Base-by-base conservation (phyloP, 1,284 basidiomycete genomes). In the Blastosporella zonata region DNA sequence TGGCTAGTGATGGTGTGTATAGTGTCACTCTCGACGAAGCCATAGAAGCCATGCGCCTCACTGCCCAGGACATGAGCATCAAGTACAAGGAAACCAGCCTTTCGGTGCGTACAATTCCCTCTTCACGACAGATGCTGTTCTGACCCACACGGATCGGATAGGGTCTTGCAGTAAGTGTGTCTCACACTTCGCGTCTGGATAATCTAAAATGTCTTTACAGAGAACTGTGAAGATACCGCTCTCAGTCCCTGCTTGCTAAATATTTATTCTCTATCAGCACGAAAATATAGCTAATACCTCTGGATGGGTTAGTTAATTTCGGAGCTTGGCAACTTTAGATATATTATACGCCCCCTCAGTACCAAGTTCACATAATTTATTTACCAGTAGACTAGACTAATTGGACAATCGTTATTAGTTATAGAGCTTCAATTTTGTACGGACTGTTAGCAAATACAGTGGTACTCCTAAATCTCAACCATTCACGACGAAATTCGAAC, bases 21-120 rank as follows among this genome's bases (percentile, higher is more conserved):
- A 83, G 84, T 23, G 91, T 96, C 39, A 90, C 87, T 0, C 74
- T 98, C 20, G 95, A 98, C 63, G 93, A 97, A 66, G 95, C 95
- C 0, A 97, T 98, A 49, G 90, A 93, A 63, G 96, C 95, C 1
- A 97, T 97, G 90, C 77, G 93, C 29, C 69, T 96, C 33, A 97
- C 95, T 0, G 95, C 95, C 22, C 72, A 77, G 18, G 87, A 90
- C 62, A 91, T 93, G 89, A 90, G 87, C 55, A 79, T 87, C 51
- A 89, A 92, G 62, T 93, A 95, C 66, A 95, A 95, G 66, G 93
- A 96, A 70, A 96, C 93, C 1, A 91, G 87, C 67, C 78, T 94
- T 56, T 93, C 92, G 37, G 90, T 91, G 77, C 67, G 62, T 52
- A 29, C 43, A 46, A 27, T 33, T 15, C 10, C 20, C 21, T 20